phyloP scores from a whole-genome alignment of 306 rosid genomes.

The Lotus japonicus region DNA sequence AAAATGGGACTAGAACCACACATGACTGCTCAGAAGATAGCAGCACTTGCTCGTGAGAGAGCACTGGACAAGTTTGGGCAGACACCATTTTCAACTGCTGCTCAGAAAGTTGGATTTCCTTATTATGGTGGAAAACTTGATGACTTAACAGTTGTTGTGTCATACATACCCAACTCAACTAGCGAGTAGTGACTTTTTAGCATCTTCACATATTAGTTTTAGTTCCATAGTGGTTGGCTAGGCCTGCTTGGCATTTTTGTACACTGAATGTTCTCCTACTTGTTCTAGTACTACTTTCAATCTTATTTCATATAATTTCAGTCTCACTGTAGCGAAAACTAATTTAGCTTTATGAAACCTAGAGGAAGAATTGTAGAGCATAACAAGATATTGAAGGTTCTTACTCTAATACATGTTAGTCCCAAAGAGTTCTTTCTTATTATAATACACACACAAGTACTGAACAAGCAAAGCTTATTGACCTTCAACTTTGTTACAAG shows the following conservation, averaged over 20 bases:
- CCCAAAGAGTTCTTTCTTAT: background rate
- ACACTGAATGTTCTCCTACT: background rate
- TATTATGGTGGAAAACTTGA: constrained; percentile 90
- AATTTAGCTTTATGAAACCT: background rate
- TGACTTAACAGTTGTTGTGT: constrained; percentile 77
- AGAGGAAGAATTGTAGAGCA: background rate
- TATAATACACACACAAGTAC: background rate
- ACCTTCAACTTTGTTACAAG: background rate
- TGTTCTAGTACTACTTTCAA: background rate
- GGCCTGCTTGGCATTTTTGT: constrained; percentile 17
- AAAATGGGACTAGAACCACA: constrained; percentile 66
- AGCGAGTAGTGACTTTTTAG: constrained; percentile 19
- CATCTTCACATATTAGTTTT: background rate
- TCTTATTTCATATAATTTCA: background rate
- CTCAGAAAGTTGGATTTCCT: constrained; percentile 82
- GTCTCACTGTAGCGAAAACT: background rate
- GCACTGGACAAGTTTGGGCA: constrained; percentile 62
- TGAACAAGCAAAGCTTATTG: background rate
- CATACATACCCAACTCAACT: constrained; percentile 44
- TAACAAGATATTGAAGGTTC: background rate
- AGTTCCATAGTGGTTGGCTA: background rate
- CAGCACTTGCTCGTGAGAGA: constrained; percentile 74
- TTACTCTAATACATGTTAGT: background rate
- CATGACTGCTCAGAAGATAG: constrained; percentile 76
- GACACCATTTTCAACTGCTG: constrained; percentile 81